Evolutionary conservation across 163 green algal species (phyloP).

Genomic region (Prototheca wickerhamii): DNA sequence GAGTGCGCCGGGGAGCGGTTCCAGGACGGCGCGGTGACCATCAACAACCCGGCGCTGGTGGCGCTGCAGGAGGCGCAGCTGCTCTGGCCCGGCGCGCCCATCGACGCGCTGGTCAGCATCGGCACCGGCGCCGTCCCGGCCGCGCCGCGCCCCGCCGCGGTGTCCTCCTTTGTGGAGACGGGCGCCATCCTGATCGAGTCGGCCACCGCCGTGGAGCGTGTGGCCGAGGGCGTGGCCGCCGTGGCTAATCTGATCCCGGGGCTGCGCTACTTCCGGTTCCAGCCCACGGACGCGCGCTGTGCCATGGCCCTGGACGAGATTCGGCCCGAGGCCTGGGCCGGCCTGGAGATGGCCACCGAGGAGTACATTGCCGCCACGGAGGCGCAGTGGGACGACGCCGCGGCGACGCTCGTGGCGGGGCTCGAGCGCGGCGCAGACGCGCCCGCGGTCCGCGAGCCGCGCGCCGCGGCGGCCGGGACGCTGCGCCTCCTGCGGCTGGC

Average conservation of each 20-base stretch:
- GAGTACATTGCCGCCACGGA: slow-evolving; percentile 56
- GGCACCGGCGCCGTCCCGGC: slow-evolving; percentile 51
- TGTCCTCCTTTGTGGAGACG: slow-evolving; percentile 60
- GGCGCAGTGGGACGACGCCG: slow-evolving; percentile 37
- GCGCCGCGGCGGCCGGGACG: too few species aligned
- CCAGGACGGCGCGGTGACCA: slow-evolving; percentile 84
- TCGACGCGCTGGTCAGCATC: slow-evolving; percentile 75
- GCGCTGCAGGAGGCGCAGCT: slow-evolving; percentile 73
- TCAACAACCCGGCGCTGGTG: slow-evolving; percentile 87
- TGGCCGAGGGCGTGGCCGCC: slow-evolving; percentile 60
- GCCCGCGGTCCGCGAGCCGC: too few species aligned
- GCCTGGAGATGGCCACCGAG: slow-evolving; percentile 54
- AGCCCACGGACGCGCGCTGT: slow-evolving; percentile 62
- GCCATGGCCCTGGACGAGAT: slow-evolving; percentile 84
- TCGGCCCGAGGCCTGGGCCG: slow-evolving; percentile 53
- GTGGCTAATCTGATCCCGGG: slow-evolving; percentile 65
- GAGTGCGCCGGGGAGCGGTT: slow-evolving; percentile 65
- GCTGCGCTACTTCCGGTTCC: slow-evolving; percentile 76
- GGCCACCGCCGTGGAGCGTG: slow-evolving; percentile 46
- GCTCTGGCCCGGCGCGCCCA: slow-evolving; percentile 72
- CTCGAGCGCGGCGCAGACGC: neutral
- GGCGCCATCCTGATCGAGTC: slow-evolving; percentile 71
- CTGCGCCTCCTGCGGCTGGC: too few species aligned
- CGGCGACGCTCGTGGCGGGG: slow-evolving; percentile 27
- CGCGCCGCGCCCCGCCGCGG: slow-evolving; percentile 5